A percentile compares a stretch with the other conserved stretches of the same genome.
Evolutionary conservation across 1,284 basidiomycete species (phyloP).

Genomic region (Irpex lacteus): DNA sequence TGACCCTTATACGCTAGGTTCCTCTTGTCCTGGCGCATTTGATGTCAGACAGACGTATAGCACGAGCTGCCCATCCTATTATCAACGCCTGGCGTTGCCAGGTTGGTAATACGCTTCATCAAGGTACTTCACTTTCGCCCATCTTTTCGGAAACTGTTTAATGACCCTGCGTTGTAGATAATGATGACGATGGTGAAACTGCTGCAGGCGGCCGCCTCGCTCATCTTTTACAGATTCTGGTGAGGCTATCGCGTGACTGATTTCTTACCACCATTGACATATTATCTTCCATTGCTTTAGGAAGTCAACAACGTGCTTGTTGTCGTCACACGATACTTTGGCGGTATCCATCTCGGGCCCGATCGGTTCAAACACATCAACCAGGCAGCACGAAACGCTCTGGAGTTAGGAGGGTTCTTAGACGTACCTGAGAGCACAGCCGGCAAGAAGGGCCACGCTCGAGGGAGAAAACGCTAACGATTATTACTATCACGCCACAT

Average conservation of each 20-base stretch:
- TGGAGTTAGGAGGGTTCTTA: constrained; percentile 80
- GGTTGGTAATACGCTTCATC: constrained; percentile 63
- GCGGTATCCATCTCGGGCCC: constrained; percentile 79
- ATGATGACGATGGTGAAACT: constrained; percentile 91
- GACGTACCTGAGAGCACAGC: constrained; percentile 33
- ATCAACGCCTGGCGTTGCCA: constrained; percentile 88
- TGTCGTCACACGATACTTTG: constrained; percentile 80
- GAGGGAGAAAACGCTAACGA: constrained; percentile 16
- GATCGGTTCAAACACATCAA: constrained; percentile 94
- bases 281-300: constrained; percentile 30
- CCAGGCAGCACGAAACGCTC: constrained; percentile 83
- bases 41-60: constrained; percentile 69
- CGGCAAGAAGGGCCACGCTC: constrained; percentile 10
- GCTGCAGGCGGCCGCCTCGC: constrained; percentile 86
- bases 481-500: neutral
- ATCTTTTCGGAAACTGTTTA: neutral
- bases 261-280: neutral
- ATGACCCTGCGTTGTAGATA: constrained; percentile 51
- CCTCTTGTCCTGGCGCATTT: constrained; percentile 71
- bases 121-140: constrained; percentile 47
- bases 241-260: constrained; percentile 31
- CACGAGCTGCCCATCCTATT: constrained; percentile 82
- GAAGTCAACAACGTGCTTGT: constrained; percentile 83
- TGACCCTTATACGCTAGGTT: constrained; percentile 46
- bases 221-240: constrained; percentile 86